phyloP scores from a whole-genome alignment of 352 stramenopile genomes.

The Globisporangium lucens region DNA sequence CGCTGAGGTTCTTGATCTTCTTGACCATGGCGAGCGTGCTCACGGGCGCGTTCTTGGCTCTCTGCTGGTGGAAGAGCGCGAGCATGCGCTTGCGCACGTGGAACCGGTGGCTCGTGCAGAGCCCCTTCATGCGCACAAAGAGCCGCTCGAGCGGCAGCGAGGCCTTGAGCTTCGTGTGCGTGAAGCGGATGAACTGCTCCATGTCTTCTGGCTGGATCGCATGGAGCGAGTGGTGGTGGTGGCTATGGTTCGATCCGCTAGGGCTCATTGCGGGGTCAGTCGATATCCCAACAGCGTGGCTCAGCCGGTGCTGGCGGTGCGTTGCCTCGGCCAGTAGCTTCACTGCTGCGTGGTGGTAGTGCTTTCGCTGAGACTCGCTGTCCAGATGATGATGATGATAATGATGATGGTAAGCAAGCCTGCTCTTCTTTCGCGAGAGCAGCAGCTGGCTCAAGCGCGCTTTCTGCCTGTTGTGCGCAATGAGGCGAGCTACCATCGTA shows the following conservation, averaged over 20 bases:
- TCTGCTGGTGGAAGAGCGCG: constrained; percentile 36
- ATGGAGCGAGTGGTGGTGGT: constrained; percentile 2
- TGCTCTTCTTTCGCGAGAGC: constrained; percentile 4
- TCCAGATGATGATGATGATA: not conserved
- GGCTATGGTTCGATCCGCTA: no score
- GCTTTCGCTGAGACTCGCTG: not conserved
- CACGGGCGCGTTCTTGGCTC: constrained; percentile 21
- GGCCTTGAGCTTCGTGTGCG: constrained; percentile 22
- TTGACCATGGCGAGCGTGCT: constrained; percentile 13
- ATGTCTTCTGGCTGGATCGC: constrained; percentile 23
- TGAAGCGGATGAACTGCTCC: constrained; percentile 33
- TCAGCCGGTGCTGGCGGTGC: constrained; percentile 26
- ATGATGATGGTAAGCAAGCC: not conserved
- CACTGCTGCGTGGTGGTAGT: constrained; percentile 11
- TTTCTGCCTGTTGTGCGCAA: constrained; percentile 4
- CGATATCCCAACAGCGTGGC: constrained; percentile 9
- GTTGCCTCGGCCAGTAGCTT: constrained; percentile 21
- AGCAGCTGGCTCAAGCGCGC: constrained; percentile 7
- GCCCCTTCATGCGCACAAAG: constrained; percentile 37
- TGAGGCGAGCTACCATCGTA: constrained; percentile 4
- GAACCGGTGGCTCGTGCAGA: constrained; percentile 48
- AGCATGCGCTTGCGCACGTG: constrained; percentile 55
- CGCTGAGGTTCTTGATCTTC: constrained; percentile 15
- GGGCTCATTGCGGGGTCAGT: not conserved
- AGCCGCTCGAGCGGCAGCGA: constrained; percentile 34